phyloP scores from a whole-genome alignment of 331 rosid genomes.

The Quercus phellos region DNA sequence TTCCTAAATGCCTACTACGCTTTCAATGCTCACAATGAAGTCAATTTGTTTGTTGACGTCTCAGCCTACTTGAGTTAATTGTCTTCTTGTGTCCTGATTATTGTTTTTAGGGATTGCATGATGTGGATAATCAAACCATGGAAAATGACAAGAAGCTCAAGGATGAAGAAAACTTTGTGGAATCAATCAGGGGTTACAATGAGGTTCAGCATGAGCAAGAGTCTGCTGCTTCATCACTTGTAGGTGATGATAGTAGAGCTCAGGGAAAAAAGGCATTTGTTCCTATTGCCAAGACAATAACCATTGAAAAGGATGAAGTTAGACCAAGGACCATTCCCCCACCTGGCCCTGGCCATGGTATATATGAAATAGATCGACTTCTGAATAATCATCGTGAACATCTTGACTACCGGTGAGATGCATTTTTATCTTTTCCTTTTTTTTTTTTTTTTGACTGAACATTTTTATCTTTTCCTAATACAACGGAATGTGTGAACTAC shows the following conservation, averaged over 20 bases:
- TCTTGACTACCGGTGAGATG: conserved; percentile 69
- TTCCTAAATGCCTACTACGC: neutral
- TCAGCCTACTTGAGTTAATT: neutral
- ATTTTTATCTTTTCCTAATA: neutral
- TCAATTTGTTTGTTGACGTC: conserved; percentile 3
- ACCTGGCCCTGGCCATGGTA: conserved; percentile 74
- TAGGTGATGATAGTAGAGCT: conserved; percentile 27
- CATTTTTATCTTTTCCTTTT: neutral
- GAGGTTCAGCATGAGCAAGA: conserved; percentile 29
- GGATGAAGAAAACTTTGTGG: conserved; percentile 19
- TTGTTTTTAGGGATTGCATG: conserved; percentile 29
- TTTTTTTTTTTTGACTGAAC: neutral
- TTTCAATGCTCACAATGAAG: neutral
- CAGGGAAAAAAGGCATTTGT: conserved; percentile 34
- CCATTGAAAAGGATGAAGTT: conserved; percentile 20
- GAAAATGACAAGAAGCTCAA: conserved; percentile 33
- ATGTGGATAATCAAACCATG: conserved; percentile 33
- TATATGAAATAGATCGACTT: conserved; percentile 68
- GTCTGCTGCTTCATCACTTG: conserved; percentile 30
- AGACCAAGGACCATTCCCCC: conserved; percentile 48
- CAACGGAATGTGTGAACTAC: conserved; percentile 2
- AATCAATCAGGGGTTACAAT: conserved; percentile 24
- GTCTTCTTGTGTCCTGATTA: neutral
- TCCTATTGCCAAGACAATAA: conserved; percentile 26
- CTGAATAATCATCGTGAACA: conserved; percentile 43